Evolutionary conservation across 2,329 filamentous ascomycete genomes (phyloP).

Genomic region (Hypomyces rosellus): DNA sequence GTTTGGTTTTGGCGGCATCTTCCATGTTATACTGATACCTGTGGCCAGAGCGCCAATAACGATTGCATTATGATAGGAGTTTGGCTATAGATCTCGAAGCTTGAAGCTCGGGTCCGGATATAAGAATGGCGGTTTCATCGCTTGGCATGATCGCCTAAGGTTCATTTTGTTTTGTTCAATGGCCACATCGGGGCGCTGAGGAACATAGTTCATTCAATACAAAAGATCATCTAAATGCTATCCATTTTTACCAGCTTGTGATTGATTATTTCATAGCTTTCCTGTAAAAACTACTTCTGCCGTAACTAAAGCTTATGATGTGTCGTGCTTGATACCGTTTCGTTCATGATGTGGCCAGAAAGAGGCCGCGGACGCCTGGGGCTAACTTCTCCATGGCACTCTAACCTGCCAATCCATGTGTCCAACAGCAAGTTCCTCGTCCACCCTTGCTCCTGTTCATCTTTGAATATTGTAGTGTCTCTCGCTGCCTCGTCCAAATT

Average conservation of each 20-base stretch:
- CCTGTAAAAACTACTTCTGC: no score
- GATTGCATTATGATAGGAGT: slow-evolving; percentile 8
- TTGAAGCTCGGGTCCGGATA: not conserved
- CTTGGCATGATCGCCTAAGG: not conserved
- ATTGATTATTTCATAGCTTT: no score
- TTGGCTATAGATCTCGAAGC: slow-evolving; percentile 1
- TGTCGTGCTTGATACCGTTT: not conserved
- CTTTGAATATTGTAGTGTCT: not conserved
- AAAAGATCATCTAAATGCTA: not conserved
- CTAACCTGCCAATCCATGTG: not conserved
- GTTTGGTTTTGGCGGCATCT: not conserved
- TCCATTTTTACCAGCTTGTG: not conserved
- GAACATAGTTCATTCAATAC: not conserved
- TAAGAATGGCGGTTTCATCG: not conserved
- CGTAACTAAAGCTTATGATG: no score
- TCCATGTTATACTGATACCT: slow-evolving; percentile 5
- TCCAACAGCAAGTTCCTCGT: not conserved
- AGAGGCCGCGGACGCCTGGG: not conserved
- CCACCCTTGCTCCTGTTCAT: not conserved
- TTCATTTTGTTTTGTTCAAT: slow-evolving; percentile 1
- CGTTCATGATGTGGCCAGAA: not conserved
- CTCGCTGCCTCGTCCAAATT: not conserved
- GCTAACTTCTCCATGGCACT: no score
- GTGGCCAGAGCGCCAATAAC: not conserved
- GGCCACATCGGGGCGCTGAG: not conserved